Evolutionary conservation across 768 basidiomycete genomes (phyloP).

Genomic region (Tephrocybe rancida): DNA sequence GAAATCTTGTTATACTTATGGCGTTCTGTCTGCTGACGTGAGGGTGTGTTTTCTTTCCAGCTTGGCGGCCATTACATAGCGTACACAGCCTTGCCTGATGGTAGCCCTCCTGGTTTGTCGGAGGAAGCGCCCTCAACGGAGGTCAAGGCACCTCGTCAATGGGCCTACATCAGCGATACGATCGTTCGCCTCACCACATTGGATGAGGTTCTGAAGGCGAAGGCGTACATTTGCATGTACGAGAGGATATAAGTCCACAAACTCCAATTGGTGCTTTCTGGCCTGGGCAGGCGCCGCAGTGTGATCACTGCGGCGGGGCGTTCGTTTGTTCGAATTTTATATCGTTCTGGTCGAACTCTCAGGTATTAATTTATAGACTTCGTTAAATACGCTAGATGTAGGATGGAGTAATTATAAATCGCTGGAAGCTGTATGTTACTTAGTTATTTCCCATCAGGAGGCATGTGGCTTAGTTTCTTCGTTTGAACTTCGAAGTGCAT

Average conservation of each 20-base stretch:
- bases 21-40: slow-evolving; percentile 5
- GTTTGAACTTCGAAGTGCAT: no score
- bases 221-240: slow-evolving; percentile 95
- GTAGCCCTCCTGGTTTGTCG: slow-evolving; percentile 15
- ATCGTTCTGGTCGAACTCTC: neutral
- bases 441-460: no score
- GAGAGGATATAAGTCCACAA: slow-evolving; percentile 56
- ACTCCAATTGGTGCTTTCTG: no score
- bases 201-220: slow-evolving; percentile 89
- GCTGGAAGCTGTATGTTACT: no score
- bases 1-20: neutral
- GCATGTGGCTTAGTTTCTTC: no score
- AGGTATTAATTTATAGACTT: neutral
- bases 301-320: no score
- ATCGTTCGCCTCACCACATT: slow-evolving; percentile 77
- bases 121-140: slow-evolving; percentile 8
- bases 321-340: no score
- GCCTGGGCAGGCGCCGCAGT: no score
- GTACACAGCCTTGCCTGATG: slow-evolving; percentile 71
- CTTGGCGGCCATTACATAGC: slow-evolving; percentile 90
- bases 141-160: slow-evolving; percentile 51
- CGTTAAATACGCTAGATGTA: no score
- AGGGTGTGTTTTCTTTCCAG: slow-evolving; percentile 36
- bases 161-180: slow-evolving; percentile 94
- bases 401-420: no score